These are phyloP conservation scores for Leptographium wingfieldii DNA, from an alignment of 2,329 filamentous ascomycete genomes.

Conservation along the genomic window DNA sequence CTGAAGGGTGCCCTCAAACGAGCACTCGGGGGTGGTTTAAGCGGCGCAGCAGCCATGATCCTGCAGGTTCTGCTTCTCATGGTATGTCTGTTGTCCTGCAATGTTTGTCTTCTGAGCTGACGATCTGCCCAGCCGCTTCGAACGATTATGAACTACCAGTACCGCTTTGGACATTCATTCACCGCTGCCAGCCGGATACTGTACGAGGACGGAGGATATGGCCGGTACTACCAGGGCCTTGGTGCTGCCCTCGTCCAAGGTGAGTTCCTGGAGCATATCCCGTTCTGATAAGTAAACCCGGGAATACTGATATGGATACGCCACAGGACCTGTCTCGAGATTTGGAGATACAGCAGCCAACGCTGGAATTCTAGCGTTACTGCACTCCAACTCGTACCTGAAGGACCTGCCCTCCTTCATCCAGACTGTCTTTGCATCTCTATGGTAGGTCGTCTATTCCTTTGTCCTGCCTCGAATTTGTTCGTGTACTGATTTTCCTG, in stretches of 20 bases:
- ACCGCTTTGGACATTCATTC: constrained; percentile 31
- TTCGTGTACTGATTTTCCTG: not conserved
- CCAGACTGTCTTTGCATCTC: constrained; percentile 33
- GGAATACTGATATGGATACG: no score
- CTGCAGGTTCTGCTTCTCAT: constrained; percentile 34
- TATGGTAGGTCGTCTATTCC: constrained; percentile 21
- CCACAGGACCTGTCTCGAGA: constrained; percentile 27
- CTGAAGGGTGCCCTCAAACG: constrained; percentile 28
- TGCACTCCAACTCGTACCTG: constrained; percentile 33
- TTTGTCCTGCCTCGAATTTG: no score
- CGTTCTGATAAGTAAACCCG: not conserved
- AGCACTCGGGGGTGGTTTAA: constrained; percentile 32
- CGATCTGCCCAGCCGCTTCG: constrained; percentile 26
- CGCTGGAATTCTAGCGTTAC: constrained; percentile 33
- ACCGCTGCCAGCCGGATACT: constrained; percentile 25
- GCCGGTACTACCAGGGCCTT: constrained; percentile 33
- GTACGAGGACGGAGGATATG: constrained; percentile 27
- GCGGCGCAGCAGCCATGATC: constrained; percentile 35
- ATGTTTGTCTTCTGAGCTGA: not conserved
- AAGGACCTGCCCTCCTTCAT: constrained; percentile 28
- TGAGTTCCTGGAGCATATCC: constrained; percentile 4
- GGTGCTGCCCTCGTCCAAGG: constrained; percentile 32
- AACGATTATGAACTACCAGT: constrained; percentile 40
- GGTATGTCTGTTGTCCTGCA: constrained; percentile 18
- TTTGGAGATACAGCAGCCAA: constrained; percentile 38